These are phyloP conservation scores for Aquilaria malaccensis DNA, from an alignment of 345 rosid species.

Conservation along the genomic window DNA sequence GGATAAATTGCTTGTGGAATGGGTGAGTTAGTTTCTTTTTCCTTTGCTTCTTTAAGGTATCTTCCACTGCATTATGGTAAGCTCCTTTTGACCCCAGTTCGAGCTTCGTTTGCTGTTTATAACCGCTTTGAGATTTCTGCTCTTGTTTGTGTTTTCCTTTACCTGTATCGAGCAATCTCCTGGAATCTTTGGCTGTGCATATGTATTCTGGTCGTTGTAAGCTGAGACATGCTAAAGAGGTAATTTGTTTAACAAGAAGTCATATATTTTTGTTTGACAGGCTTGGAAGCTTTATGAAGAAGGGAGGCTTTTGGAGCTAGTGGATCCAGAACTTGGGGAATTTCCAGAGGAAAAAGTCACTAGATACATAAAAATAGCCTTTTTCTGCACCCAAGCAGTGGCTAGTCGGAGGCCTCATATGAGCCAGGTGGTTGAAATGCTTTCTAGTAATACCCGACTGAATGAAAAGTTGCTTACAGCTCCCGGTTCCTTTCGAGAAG, in stretches of 20 bases:
- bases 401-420: conserved; percentile 48
- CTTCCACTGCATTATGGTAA: no score
- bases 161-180: background rate
- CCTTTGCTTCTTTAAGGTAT: background rate
- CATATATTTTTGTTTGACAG: conserved; percentile 14
- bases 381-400: conserved; percentile 60
- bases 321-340: conserved; percentile 46
- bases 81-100: background rate
- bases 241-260: background rate
- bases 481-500: conserved; percentile 46
- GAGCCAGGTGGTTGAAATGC: conserved; percentile 70
- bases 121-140: background rate
- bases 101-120: background rate
- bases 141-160: background rate
- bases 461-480: conserved; percentile 48
- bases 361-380: conserved; percentile 54
- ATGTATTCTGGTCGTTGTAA: background rate
- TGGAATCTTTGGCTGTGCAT: background rate
- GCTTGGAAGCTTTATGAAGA: conserved; percentile 57
- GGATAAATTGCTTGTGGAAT: conserved; percentile 44
- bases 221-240: background rate
- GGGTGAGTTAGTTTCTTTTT: conserved; percentile 25
- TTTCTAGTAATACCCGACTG: conserved; percentile 35
- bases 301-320: conserved; percentile 41
- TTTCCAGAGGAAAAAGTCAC: conserved; percentile 41